A percentile compares a stretch with the other conserved stretches of the same genome.
phyloP scores from a whole-genome alignment of 352 stramenopile species.

The Detonula confervacea region DNA sequence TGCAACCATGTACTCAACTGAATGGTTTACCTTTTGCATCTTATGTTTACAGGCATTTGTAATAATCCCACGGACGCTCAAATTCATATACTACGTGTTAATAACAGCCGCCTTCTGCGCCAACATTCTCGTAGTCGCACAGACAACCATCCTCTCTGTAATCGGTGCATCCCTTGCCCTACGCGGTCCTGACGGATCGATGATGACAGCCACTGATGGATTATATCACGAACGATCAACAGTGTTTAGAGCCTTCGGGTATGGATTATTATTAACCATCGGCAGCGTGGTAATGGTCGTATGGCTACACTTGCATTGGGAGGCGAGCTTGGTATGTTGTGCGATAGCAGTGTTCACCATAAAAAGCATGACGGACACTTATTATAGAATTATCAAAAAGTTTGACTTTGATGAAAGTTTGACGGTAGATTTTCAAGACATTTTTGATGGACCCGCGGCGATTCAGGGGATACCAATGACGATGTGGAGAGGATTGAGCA shows the following conservation, averaged over 20 bases:
- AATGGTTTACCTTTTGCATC: too few species aligned
- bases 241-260: constrained; percentile 79
- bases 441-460: constrained; percentile 75
- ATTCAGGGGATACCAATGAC: constrained; percentile 47
- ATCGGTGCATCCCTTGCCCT: constrained; percentile 76
- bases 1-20: too few species aligned
- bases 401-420: constrained; percentile 84
- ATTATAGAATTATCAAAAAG: constrained; percentile 65
- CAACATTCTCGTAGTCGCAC: constrained; percentile 83
- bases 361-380: constrained; percentile 66
- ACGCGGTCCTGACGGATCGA: constrained; percentile 81
- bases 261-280: constrained; percentile 76
- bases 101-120: constrained; percentile 82
- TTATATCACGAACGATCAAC: constrained; percentile 76
- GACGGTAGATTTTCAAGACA: constrained; percentile 82
- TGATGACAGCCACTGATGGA: constrained; percentile 85
- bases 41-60: constrained; percentile 40
- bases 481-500: constrained; percentile 13
- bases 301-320: constrained; percentile 81
- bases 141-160: constrained; percentile 80
- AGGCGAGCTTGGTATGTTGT: constrained; percentile 75
- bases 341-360: constrained; percentile 65
- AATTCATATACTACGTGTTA: constrained; percentile 82
- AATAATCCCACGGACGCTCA: constrained; percentile 59
- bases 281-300: constrained; percentile 67